Conservation (phyloP, 192 early-diverging fungal genomes). For the Backusella macrospora region DNA sequence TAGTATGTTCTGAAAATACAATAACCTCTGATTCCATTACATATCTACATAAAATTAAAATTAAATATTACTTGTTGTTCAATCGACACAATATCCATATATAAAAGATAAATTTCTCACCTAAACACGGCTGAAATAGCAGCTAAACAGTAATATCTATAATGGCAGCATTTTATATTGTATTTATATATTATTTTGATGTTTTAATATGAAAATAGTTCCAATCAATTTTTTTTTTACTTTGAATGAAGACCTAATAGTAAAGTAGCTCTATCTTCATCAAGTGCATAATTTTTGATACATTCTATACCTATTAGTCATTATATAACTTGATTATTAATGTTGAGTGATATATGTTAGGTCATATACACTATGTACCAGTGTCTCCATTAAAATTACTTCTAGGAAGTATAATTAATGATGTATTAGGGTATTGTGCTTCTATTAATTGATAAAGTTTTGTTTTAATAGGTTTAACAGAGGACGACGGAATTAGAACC, state of each 20-base stretch:
- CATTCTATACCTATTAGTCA: neutral
- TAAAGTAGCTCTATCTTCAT: constrained; percentile 21
- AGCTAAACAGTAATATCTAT: constrained; percentile 58
- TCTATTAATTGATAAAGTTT: constrained; percentile 56
- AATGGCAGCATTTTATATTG: constrained; percentile 6
- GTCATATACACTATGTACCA: constrained; percentile 33
- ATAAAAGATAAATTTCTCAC: constrained; percentile 29
- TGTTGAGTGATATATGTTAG: neutral
- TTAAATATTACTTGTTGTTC: no score
- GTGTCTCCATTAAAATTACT: constrained; percentile 59
- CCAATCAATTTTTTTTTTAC: neutral
- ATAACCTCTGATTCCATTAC: neutral
- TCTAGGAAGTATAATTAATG: constrained; percentile 53
- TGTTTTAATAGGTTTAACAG: constrained; percentile 49
- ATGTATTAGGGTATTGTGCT: constrained; percentile 42
- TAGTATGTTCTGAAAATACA: constrained; percentile 2
- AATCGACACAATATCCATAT: no score
- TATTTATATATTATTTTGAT: neutral
- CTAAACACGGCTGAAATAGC: constrained; percentile 55
- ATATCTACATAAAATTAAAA: neutral
- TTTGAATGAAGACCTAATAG: neutral
- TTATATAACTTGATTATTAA: neutral
- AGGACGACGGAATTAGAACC: constrained; percentile 39
- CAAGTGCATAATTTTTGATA: neutral
- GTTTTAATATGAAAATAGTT: no score